Evolutionary conservation across 441 rosid genomes (phyloP).

Genomic region (Adansonia grandidieri): DNA sequence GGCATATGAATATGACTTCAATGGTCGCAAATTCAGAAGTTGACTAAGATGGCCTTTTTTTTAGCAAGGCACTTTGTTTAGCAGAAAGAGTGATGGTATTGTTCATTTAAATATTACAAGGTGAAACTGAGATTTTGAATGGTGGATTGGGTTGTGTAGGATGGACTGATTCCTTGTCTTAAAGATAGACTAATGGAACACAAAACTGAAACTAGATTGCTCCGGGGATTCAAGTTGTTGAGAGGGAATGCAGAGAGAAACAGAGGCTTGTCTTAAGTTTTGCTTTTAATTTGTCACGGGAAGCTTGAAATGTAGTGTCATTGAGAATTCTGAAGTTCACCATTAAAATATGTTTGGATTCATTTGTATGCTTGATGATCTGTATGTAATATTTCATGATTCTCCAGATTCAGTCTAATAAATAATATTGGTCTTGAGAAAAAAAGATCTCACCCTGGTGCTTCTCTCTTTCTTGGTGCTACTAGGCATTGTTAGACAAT

Average conservation of each 20-base stretch:
- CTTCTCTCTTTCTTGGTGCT: not conserved
- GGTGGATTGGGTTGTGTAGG: not conserved
- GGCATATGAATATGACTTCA: too few relatives aligned
- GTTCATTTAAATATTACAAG: too few relatives aligned
- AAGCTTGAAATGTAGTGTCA: not conserved
- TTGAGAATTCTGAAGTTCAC: not conserved
- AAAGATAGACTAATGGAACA: not conserved
- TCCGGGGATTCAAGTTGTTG: not conserved
- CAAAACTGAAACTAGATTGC: slow-evolving; percentile 6
- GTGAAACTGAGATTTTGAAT: too few relatives aligned
- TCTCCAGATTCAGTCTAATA: not conserved
- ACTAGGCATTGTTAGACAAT: not conserved
- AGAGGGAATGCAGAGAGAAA: not conserved
- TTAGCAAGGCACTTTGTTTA: too few relatives aligned
- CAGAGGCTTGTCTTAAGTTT: not conserved
- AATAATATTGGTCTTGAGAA: not conserved
- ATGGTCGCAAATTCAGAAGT: not conserved
- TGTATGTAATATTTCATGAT: not conserved
- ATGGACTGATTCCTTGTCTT: not conserved
- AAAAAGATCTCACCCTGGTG: not conserved
- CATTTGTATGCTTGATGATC: not conserved
- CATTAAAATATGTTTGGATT: too few relatives aligned
- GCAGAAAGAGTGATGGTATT: too few relatives aligned
- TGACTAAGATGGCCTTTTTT: not conserved
- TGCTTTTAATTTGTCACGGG: not conserved